Evolutionary conservation across 2,329 filamentous ascomycete species (phyloP), one percentile per base, ranked within the genome.

Genomic region (Bipolaris oryzae): DNA sequence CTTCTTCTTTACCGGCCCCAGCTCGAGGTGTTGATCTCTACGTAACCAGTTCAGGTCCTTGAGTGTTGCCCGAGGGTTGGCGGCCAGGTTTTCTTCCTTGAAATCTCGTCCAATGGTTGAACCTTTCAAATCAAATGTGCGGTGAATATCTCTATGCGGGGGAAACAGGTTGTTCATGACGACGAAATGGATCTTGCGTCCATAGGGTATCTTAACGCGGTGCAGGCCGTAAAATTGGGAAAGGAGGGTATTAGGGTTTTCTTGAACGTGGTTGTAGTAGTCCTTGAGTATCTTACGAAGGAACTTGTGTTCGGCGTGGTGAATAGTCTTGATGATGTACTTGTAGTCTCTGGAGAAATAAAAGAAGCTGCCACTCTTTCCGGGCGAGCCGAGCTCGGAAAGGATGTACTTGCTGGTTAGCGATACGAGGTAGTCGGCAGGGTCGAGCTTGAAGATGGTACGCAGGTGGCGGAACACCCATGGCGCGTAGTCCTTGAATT

Each of bases 141-240:
- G 88, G 79, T 99, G 95, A 58, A 99, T 98, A 76, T 99, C 95
- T 66, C 94, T 87, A 78, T 99, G 95, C 6, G 95, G 94, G 11
- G 95, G 95, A 72, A 99, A 99, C 15, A 99, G 85, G 76, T 99
- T 99, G 82, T 99, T 99, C 95, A 99, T 99, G 74, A 99, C 93
- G 58, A 99, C 95, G 69, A 99, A 99, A 77, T 99, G 95, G 53
- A 98, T 97, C 80, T 99, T 99, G 73, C 94, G 89, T 61, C 95
- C 95, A 74, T 96, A 98, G 0, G 94, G 92, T 82, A 97, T 96
- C 84, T 99, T 99, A 70, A 99, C 95, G 58, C 95, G 88, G 78
- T 99, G 95, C 16, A 99, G 83, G 46, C 95, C 95, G 73, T 98
- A 99, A 74, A 99, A 99, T 72, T 99, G 95, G 18, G 94, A 98